Evolutionary conservation across 2,329 filamentous ascomycete genomes (phyloP), one percentile per base, ranked within the genome.

Genomic region (Cytospora leucostoma): DNA sequence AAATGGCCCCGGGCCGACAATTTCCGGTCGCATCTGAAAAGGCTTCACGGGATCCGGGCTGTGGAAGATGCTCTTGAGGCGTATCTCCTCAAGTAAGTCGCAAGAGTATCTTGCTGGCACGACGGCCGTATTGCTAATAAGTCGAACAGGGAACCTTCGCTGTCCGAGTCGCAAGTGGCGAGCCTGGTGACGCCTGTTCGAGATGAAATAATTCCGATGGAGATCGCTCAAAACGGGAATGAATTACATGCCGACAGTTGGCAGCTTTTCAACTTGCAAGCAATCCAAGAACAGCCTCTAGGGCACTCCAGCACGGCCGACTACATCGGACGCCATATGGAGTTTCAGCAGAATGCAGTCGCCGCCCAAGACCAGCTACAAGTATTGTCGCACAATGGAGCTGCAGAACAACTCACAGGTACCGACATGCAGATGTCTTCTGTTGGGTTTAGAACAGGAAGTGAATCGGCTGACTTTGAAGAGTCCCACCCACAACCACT

Each of bases 1-100:
- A 77, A 82, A 40, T 97, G 91, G 91, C 89, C 90, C 0, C 85
- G 93, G 27, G 80, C 88, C 57, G 93, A 97, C 74, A 97, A 97
- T 71, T 97, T 97, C 74, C 88, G 88, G 65, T 86, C 89, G 40
- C 93, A 97, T 72, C 81, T 96, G 53, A 80, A 78, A 56, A 84
- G 88, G 12, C 86, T 91, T 70, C 93, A 97, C 72, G 66, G 67
- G 0, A 72, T 74, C 3, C 34, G 71, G 1, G 72, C 65, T 4
- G 65, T 72, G 3, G 78, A 79, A 2, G 74, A 76, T 19, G 75
- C 79, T 37, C 66, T 84, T 5, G 71, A 73, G 21, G 49, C 68
- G 13, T 83, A 68, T 56, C 56, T 70, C 17, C 66, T 70, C 59
- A 69, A 67, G 75, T 77, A 66, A 64, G 68, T 65, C 38, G 2